Conservation (phyloP, 768 basidiomycete genomes). For the Phylloporus sp. region DNA sequence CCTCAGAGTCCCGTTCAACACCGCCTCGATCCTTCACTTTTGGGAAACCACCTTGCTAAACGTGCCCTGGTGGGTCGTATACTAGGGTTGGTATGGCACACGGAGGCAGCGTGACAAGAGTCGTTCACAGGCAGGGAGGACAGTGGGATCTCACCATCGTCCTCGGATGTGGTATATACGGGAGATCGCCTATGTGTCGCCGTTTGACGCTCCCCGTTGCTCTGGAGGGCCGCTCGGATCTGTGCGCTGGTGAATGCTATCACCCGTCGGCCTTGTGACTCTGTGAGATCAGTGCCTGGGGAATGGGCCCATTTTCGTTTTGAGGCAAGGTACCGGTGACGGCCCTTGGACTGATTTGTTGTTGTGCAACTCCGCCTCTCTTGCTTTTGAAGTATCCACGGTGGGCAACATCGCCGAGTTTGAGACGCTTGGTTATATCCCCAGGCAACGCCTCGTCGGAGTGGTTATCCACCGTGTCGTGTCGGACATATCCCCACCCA, state of each 20-base stretch:
- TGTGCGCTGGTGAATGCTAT: slow-evolving; percentile 5
- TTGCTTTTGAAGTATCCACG: slow-evolving; percentile 9
- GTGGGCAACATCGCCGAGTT: slow-evolving; percentile 33
- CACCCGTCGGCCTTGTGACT: slow-evolving; percentile 12
- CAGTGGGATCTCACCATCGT: slow-evolving; percentile 45
- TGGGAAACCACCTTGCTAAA: slow-evolving; percentile 48
- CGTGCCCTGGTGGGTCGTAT: slow-evolving; percentile 46
- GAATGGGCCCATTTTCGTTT: slow-evolving; percentile 37
- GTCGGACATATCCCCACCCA: too few relatives aligned
- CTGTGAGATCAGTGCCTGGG: slow-evolving; percentile 12
- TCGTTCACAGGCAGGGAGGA: slow-evolving; percentile 21
- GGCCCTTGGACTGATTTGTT: slow-evolving; percentile 36
- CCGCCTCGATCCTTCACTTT: slow-evolving; percentile 48
- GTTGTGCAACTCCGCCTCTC: slow-evolving; percentile 32
- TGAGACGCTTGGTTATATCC: slow-evolving; percentile 41
- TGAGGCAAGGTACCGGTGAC: slow-evolving; percentile 24
- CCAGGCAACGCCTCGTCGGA: slow-evolving; percentile 21
- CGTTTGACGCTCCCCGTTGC: slow-evolving; percentile 34
- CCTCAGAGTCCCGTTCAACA: slow-evolving; percentile 54
- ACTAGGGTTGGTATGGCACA: slow-evolving; percentile 48
- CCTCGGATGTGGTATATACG: slow-evolving; percentile 65
- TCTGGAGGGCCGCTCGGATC: slow-evolving; percentile 20
- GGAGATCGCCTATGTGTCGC: slow-evolving; percentile 57
- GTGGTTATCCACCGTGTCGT: slow-evolving; percentile 32
- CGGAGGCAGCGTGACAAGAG: slow-evolving; percentile 43